These are phyloP conservation scores for Ophiostoma angusticollis DNA, from an alignment of 2,329 filamentous ascomycete species.

Conservation along the genomic window DNA sequence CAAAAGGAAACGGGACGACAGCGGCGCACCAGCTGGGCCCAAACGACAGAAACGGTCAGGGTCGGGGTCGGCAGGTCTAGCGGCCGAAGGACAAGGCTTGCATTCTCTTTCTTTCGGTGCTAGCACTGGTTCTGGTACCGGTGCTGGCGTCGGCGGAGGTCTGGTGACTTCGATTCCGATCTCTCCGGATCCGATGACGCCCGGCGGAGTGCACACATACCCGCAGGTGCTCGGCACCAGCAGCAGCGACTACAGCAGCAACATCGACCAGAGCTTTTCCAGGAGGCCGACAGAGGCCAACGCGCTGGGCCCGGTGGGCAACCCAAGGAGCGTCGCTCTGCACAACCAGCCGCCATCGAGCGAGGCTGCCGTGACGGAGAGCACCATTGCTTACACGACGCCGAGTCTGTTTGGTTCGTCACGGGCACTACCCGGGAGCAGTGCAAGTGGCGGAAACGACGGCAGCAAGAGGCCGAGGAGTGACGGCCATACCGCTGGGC, in stretches of 20 bases:
- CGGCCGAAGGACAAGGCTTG: slow-evolving; percentile 4
- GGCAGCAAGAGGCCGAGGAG: neutral
- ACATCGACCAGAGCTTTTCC: slow-evolving; percentile 2
- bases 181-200: slow-evolving; percentile 22
- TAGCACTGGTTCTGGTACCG: no score
- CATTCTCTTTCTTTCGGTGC: no score
- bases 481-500: neutral
- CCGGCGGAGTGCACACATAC: slow-evolving; percentile 27
- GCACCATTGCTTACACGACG: slow-evolving; percentile 22
- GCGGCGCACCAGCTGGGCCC: neutral
- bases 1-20: slow-evolving; percentile 13
- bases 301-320: no score
- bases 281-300: slow-evolving; percentile 6
- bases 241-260: slow-evolving; percentile 8
- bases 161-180: slow-evolving; percentile 20
- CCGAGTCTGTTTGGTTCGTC: slow-evolving; percentile 20
- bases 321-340: no score
- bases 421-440: neutral
- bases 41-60: slow-evolving; percentile 6
- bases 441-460: no score
- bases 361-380: slow-evolving; percentile 21
- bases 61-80: slow-evolving; percentile 5
- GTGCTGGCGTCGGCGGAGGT: no score
- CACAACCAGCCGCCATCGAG: slow-evolving; percentile 17
- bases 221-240: slow-evolving; percentile 15